Evolutionary conservation across 2,329 filamentous ascomycete species (phyloP).

Genomic region (Neofusicoccum cordaticola): DNA sequence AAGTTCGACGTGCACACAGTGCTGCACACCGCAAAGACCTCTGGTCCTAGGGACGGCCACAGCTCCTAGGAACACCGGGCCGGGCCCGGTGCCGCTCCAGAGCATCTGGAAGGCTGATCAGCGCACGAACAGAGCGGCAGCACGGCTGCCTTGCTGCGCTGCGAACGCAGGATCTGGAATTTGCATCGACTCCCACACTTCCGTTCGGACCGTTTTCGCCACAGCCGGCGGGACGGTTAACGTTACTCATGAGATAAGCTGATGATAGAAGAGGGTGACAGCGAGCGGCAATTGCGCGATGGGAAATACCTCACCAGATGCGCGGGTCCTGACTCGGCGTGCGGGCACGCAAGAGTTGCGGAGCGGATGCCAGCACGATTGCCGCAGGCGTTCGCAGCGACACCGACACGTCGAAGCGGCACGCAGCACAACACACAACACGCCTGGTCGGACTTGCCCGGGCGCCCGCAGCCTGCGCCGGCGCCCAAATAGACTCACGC

Average conservation of each 20-base stretch:
- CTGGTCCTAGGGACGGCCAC: constrained; percentile 8
- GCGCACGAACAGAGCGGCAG: constrained; percentile 13
- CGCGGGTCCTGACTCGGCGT: constrained; percentile 1
- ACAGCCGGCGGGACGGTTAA: constrained; percentile 15
- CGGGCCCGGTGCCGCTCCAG: constrained; percentile 17
- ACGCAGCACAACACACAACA: not conserved
- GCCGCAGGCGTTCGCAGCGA: not conserved
- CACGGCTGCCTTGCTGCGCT: constrained; percentile 15
- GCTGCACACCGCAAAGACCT: constrained; percentile 10
- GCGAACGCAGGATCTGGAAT: constrained; percentile 15
- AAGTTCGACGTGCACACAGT: constrained; percentile 14
- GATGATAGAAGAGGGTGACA: constrained; percentile 14
- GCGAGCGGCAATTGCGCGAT: constrained; percentile 5
- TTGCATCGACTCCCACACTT: constrained; percentile 12
- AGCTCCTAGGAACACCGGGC: constrained; percentile 16
- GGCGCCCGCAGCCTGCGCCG: not conserved
- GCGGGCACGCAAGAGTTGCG: not conserved
- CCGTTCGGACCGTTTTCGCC: constrained; percentile 17
- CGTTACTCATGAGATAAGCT: constrained; percentile 15
- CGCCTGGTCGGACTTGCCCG: not conserved
- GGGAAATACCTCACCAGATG: constrained; percentile 14
- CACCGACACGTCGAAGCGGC: not conserved
- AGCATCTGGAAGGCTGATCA: constrained; percentile 18
- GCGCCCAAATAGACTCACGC: not conserved
- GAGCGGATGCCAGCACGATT: not conserved